These are phyloP conservation scores for Arthrobotrys entomopaga DNA, from an alignment of 2,329 filamentous ascomycete genomes.

Conservation along the genomic window DNA sequence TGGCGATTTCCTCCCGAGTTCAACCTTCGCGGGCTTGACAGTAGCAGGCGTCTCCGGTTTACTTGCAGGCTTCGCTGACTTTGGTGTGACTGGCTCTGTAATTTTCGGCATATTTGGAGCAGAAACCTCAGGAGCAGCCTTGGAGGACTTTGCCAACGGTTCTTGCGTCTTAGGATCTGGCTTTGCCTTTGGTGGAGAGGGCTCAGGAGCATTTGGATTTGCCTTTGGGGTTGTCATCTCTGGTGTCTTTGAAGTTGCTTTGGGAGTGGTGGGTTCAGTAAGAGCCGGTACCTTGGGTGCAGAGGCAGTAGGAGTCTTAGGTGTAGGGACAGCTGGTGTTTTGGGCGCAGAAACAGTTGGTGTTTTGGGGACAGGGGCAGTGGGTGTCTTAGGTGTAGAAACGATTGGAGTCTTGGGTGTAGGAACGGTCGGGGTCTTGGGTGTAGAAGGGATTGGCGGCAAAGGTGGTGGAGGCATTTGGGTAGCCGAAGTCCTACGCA, in stretches of 20 bases:
- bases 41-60: slow-evolving; percentile 38
- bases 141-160: background rate
- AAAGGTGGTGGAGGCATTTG: slow-evolving; percentile 24
- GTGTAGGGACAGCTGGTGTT: no score
- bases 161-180: slow-evolving; percentile 19
- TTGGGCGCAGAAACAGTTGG: no score
- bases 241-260: slow-evolving; percentile 29
- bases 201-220: background rate
- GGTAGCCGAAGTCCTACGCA: slow-evolving; percentile 13
- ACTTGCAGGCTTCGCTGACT: slow-evolving; percentile 17
- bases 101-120: slow-evolving; percentile 27
- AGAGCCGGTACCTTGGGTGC: slow-evolving; percentile 21
- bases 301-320: no score
- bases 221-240: slow-evolving; percentile 26
- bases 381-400: no score
- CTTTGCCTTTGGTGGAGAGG: slow-evolving; percentile 27
- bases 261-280: slow-evolving; percentile 38
- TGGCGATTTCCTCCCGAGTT: slow-evolving; percentile 48
- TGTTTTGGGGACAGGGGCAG: no score
- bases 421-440: slow-evolving; percentile 17
- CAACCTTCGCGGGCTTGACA: slow-evolving; percentile 37
- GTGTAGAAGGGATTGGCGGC: slow-evolving; percentile 24
- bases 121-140: slow-evolving; percentile 15
- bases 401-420: slow-evolving; percentile 31
- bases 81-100: slow-evolving; percentile 36